phyloP scores from a whole-genome alignment of 768 basidiomycete species.

The Boletales sp. region DNA sequence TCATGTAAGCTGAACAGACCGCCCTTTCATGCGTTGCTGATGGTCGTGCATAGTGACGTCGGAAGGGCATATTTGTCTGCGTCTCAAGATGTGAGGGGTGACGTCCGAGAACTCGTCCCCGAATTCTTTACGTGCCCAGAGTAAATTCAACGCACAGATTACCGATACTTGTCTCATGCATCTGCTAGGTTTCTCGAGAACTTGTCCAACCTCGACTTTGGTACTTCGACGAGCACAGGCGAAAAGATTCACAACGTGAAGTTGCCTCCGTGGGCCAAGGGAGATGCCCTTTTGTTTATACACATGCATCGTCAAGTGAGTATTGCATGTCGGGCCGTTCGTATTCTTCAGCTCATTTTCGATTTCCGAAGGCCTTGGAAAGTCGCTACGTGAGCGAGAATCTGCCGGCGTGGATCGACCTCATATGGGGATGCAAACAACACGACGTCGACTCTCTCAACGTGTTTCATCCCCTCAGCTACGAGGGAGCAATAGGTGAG shows the following conservation, averaged over 20 bases:
- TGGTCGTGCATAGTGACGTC: constrained; percentile 52
- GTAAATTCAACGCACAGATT: constrained; percentile 32
- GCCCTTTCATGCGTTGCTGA: constrained; percentile 2
- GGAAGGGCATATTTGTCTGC: constrained; percentile 83
- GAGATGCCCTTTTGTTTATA: constrained; percentile 81
- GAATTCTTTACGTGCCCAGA: constrained; percentile 86
- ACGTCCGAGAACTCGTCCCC: constrained; percentile 91
- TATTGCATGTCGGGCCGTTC: background rate
- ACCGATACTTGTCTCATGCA: background rate
- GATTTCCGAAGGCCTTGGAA: constrained; percentile 65
- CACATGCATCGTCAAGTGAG: constrained; percentile 69
- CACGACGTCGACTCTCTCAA: constrained; percentile 74
- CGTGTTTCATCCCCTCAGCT: constrained; percentile 90
- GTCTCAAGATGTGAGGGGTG: constrained; percentile 80
- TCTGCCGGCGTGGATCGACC: constrained; percentile 87
- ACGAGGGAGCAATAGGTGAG: constrained; percentile 83
- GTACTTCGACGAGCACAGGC: constrained; percentile 64
- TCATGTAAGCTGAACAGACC: constrained; percentile 46
- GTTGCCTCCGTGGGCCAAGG: constrained; percentile 85
- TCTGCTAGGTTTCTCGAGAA: constrained; percentile 78
- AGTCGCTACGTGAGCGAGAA: constrained; percentile 82
- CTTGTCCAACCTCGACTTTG: constrained; percentile 73
- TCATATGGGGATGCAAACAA: constrained; percentile 90
- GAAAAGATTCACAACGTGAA: constrained; percentile 86
- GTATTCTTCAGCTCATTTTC: background rate